Evolutionary conservation across 1,139 yeast genomes (phyloP).

Genomic region (Yamadazyma trypodendri): DNA sequence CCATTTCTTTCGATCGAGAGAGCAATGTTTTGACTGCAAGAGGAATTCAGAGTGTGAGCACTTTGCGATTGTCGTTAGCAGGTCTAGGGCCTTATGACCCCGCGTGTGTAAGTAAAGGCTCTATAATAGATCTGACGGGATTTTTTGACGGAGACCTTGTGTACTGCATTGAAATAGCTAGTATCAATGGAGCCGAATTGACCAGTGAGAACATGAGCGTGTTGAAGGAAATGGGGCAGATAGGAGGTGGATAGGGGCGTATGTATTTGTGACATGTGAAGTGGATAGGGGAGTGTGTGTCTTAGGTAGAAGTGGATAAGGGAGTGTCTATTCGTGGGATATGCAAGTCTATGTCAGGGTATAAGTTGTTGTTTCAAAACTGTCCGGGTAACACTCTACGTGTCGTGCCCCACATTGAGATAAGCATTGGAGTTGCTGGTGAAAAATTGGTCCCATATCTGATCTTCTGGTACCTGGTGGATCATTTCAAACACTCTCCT

Average conservation of each 20-base stretch:
- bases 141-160: slow-evolving; percentile 11
- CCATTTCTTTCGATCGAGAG: slow-evolving; percentile 18
- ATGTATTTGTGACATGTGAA: too few species aligned
- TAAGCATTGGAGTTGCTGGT: slow-evolving; percentile 21
- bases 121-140: slow-evolving; percentile 19
- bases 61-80: slow-evolving; percentile 3
- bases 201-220: background rate
- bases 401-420: slow-evolving; percentile 5
- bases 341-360: too few species aligned
- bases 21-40: slow-evolving; percentile 5
- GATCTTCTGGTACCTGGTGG: slow-evolving; percentile 63
- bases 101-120: slow-evolving; percentile 13
- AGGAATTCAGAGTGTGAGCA: slow-evolving; percentile 4
- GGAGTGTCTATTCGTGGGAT: too few species aligned
- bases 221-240: background rate
- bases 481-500: slow-evolving; percentile 60
- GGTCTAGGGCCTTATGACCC: slow-evolving; percentile 11
- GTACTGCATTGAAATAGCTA: slow-evolving; percentile 3
- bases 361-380: too few species aligned
- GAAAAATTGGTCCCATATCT: slow-evolving; percentile 78
- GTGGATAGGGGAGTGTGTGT: too few species aligned
- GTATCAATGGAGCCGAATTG: background rate
- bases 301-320: too few species aligned
- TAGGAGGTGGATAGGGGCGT: background rate
- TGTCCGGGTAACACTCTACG: too few species aligned